Conservation (phyloP, 208 protist genomes). For the Leishmania arabica region DNA sequence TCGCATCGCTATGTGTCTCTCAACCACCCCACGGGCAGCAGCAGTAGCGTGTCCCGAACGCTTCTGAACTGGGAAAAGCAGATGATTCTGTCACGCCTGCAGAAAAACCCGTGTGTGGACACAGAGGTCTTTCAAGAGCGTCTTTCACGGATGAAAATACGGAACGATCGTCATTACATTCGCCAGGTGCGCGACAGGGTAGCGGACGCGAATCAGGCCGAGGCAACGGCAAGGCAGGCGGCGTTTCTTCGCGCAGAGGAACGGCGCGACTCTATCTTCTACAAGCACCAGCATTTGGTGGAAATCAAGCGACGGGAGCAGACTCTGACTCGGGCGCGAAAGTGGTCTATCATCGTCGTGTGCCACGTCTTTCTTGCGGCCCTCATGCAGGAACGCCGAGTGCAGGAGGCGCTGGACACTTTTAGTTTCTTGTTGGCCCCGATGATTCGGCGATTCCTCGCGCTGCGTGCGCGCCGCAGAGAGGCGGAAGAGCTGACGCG, state of each 20-base stretch:
- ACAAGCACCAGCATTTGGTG: slow-evolving; percentile 60
- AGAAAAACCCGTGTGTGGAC: slow-evolving; percentile 36
- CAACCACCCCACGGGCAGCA: slow-evolving; percentile 10
- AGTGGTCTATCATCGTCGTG: slow-evolving; percentile 79
- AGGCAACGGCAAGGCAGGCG: slow-evolving; percentile 6
- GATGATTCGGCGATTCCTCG: slow-evolving; percentile 61
- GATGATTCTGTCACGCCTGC: slow-evolving; percentile 52
- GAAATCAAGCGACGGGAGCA: slow-evolving; percentile 60
- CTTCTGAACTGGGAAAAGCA: slow-evolving; percentile 72
- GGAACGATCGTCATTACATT: slow-evolving; percentile 57
- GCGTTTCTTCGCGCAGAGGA: slow-evolving; percentile 37
- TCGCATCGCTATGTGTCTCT: slow-evolving; percentile 41
- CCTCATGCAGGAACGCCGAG: slow-evolving; percentile 73
- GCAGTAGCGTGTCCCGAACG: slow-evolving; percentile 16
- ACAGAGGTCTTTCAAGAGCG: slow-evolving; percentile 60
- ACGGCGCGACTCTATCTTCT: slow-evolving; percentile 57
- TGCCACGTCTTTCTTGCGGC: slow-evolving; percentile 86
- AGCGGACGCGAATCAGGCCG: slow-evolving; percentile 22
- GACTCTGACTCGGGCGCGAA: slow-evolving; percentile 45
- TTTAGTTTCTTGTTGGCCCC: slow-evolving; percentile 69
- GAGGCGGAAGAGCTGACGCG: slow-evolving; percentile 48
- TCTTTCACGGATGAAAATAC: slow-evolving; percentile 29
- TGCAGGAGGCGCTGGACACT: slow-evolving; percentile 74
- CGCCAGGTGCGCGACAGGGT: slow-evolving; percentile 32
- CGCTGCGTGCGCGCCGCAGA: slow-evolving; percentile 35